Base-by-base conservation (phyloP, 495 filamentous ascomycete species). In the Penicillium canescens region DNA sequence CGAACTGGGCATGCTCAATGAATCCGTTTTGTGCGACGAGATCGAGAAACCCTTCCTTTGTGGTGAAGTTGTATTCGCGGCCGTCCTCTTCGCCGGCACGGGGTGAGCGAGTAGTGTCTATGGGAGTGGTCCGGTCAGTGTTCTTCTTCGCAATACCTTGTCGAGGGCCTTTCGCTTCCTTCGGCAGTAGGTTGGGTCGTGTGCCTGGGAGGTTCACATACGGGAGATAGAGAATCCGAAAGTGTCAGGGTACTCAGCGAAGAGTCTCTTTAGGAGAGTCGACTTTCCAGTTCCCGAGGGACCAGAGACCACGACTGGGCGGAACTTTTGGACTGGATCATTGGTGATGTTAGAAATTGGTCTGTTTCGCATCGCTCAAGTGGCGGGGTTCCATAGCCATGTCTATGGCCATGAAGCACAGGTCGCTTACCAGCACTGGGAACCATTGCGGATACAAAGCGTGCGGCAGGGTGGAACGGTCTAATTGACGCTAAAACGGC, bases 281-380 rank as follows among this genome's bases (percentile, higher is more conserved):
- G 85, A 87, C 81, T 98, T 96, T 40, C 93, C 93, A 10, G 88
- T 82, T 62, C 93, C 92, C 7, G 82, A 87, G 14, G 92, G 92
- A 26, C 91, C 93, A 16, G 87, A 94, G 62, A 96, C 85, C 34
- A 96, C 88, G 57, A 98, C 81, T 6, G 91, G 92, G 12, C 85
- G 78, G 55, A 67, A 74, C 41, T 70, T 67, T 36, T 73, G 64
- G 41, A 68, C 62, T 71, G 23, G 23, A 40, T 8, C 34, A 14
- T n/a, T 38, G 18, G 18, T 18, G 23, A 33, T 42, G 42, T 51
- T 39, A 42, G 20, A n/a, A 40, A 18, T 14, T 42, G 33, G 21
- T 7, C 26, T 31, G 26, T n/a, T n/a, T 31, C 26, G 28, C 28
- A 31, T 31, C 8, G 28, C 5, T 31, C 28, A 31, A 31, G 28